Evolutionary conservation across 306 rosid genomes (phyloP), one percentile per base, ranked within the genome.

Genomic region (Cicer arietinum): DNA sequence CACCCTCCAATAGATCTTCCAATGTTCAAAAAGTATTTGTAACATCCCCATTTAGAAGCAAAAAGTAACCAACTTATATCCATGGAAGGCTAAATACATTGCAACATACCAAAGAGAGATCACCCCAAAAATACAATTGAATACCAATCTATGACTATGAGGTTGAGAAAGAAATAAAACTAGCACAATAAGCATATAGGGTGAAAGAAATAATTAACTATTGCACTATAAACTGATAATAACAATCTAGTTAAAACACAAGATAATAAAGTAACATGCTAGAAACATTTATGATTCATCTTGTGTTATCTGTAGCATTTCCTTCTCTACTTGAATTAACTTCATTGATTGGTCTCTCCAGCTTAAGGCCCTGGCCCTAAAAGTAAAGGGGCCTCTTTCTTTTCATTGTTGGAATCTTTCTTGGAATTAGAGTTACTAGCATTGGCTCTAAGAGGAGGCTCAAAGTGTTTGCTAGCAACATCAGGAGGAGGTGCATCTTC

Each of bases 401-500:
- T 88, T 75, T 81, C 86, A 17, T 76, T 48, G n/a, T 53, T 61
- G 6, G 88, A 75, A 9, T 69, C 84, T 59, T 61, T 77, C 14
- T 80, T 84, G 16, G 90, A 51, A 60, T 59, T 43, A 71, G 85
- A 84, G 50, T 82, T 85, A 3, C 67, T 85, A 14, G 96, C 61
- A 75, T 61, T 81, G 61, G 96, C 88, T 87, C 98, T 79, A 50
- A 89, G 93, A 20, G 91, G 89, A 61, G 96, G 90, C 62, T 94
- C 94, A 45, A 94, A 94, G 78, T 77, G 78, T 75, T 91, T 80
- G 88, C 98, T 86, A 10, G 89, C 96, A 71, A 91, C 89, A 66
- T 91, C 97, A 6, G 98, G 96, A 9, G 95, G 88, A 0, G 85
- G 85, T 0, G 85, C 87, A 47, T 92, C 97, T 81, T 94, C 99